Evolutionary conservation across 176 grass and related monocot genomes (phyloP).

Genomic region (Oryza meridionalis): DNA sequence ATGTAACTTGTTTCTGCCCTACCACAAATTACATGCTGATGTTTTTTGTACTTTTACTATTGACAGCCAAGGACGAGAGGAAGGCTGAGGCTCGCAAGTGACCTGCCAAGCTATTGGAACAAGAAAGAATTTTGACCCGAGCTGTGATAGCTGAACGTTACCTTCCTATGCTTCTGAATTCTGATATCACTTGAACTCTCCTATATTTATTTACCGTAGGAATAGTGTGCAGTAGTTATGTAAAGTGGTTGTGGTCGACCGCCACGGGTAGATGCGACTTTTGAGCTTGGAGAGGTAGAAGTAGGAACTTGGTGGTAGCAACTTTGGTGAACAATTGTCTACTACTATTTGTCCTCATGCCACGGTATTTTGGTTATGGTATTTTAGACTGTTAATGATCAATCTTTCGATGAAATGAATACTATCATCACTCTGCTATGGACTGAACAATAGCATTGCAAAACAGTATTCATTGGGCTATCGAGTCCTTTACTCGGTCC

Average conservation of each 20-base stretch:
- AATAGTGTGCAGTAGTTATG: slow-evolving; percentile 2
- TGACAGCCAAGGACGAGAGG: slow-evolving; percentile 74
- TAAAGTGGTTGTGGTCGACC: background rate
- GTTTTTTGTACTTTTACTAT: slow-evolving; percentile 16
- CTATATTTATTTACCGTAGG: background rate
- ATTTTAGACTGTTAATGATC: background rate
- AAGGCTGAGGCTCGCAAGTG: slow-evolving; percentile 62
- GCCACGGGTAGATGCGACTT: background rate
- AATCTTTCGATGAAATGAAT: no score
- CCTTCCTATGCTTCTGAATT: background rate
- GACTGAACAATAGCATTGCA: background rate
- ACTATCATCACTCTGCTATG: no score
- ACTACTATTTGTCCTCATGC: background rate
- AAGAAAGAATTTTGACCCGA: background rate
- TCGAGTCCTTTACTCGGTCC: background rate
- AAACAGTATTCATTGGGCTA: no score
- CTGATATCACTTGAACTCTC: background rate
- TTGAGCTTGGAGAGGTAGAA: background rate
- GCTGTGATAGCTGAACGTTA: background rate
- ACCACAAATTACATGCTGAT: slow-evolving; percentile 9
- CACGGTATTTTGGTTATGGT: background rate
- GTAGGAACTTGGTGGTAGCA: background rate
- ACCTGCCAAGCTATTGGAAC: slow-evolving; percentile 20
- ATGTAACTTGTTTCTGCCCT: background rate
- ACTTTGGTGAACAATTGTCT: background rate